phyloP scores from a whole-genome alignment of 2,329 filamentous ascomycete genomes.

The Phyllosticta capitalensis region DNA sequence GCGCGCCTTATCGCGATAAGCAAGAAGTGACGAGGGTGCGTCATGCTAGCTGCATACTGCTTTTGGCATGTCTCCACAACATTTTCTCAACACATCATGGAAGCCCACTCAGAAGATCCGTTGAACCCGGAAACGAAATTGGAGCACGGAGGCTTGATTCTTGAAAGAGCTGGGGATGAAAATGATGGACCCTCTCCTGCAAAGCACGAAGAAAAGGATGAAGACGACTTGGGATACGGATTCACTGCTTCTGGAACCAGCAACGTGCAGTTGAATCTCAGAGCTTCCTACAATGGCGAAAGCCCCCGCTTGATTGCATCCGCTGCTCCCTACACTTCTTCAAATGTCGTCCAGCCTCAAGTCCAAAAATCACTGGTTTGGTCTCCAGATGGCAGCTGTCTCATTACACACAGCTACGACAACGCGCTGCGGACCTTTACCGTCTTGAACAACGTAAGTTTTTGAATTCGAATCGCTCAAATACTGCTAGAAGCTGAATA shows the following conservation, averaged over 20 bases:
- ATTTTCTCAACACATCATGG: background rate
- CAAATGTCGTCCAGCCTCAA: background rate
- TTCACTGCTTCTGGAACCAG: background rate
- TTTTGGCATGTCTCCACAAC: background rate
- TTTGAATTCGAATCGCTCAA: slow-evolving; percentile 3
- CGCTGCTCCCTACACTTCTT: background rate
- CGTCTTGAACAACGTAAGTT: slow-evolving; percentile 31
- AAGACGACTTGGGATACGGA: background rate
- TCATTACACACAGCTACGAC: slow-evolving; percentile 46
- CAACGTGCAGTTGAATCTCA: background rate
- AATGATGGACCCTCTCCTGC: background rate
- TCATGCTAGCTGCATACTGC: background rate
- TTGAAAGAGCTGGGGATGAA: background rate
- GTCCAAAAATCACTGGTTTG: slow-evolving; percentile 17
- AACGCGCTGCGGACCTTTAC: slow-evolving; percentile 45
- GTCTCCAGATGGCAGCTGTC: slow-evolving; percentile 47
- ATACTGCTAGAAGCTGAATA: background rate
- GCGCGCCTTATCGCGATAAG: slow-evolving; percentile 6
- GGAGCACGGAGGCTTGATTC: background rate
- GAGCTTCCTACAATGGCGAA: background rate
- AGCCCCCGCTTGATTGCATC: background rate
- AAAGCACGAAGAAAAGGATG: too few species aligned
- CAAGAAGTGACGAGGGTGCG: background rate
- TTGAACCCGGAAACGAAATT: background rate
- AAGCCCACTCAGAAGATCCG: background rate